Conservation (phyloP, 139 green algal species). For the Astrephomene gubernaculifera region DNA sequence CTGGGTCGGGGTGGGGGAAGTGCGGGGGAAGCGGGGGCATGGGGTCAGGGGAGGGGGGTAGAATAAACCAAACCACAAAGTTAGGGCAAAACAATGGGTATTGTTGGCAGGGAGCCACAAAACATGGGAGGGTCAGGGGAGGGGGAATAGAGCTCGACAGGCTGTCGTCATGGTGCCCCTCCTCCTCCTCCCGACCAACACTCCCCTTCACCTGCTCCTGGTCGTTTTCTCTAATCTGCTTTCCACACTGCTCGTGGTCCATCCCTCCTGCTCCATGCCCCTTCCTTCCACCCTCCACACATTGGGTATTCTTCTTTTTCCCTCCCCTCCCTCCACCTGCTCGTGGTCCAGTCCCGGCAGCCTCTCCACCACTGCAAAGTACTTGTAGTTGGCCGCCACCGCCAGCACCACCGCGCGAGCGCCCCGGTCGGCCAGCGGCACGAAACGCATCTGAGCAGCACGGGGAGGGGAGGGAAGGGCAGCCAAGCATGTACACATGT, state of each 20-base stretch:
- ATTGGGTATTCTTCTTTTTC: no score
- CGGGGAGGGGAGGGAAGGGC: neutral
- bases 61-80: no score
- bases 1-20: neutral
- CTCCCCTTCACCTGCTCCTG: no score
- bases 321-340: slow-evolving; percentile 45
- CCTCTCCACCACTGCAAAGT: slow-evolving; percentile 48
- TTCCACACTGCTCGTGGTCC: no score
- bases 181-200: no score
- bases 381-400: slow-evolving; percentile 53
- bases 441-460: slow-evolving; percentile 46
- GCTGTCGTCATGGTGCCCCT: no score
- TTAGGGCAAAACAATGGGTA: no score
- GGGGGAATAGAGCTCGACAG: no score
- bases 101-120: no score
- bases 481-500: neutral
- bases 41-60: no score
- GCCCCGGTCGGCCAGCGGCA: slow-evolving; percentile 28
- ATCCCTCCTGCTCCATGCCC: neutral
- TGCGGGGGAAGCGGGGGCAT: neutral
- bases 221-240: no score
- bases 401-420: neutral
- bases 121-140: no score
- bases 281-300: neutral
- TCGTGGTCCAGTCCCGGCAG: slow-evolving; percentile 27